phyloP scores from a whole-genome alignment of 1,139 yeast species.

The Komagataea norvegica region DNA sequence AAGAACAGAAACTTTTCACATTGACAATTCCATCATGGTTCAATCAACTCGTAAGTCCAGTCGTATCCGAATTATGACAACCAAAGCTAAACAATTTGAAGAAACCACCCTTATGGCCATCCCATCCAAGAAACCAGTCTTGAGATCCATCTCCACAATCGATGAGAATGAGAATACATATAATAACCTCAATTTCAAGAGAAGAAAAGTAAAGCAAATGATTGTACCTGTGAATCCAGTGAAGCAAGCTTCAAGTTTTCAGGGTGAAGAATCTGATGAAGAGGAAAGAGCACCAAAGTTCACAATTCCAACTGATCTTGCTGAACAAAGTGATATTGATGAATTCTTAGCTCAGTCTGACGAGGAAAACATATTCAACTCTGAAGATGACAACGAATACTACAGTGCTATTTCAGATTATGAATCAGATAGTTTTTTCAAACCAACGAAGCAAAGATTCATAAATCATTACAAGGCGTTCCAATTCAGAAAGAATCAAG shows the following conservation, averaged over 20 bases:
- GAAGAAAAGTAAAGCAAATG: constrained; percentile 19
- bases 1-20: not conserved
- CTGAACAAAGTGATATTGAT: constrained; percentile 11
- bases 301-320: constrained; percentile 7
- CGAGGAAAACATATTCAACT: constrained; percentile 23
- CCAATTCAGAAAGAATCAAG: constrained; percentile 8
- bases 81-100: constrained; percentile 27
- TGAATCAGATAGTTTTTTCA: constrained; percentile 16
- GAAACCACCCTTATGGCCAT: constrained; percentile 12
- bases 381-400: constrained; percentile 25
- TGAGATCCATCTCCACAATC: constrained; percentile 26
- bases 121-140: constrained; percentile 21
- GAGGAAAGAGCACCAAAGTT: constrained; percentile 1
- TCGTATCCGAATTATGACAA: constrained; percentile 21
- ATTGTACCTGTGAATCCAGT: constrained; percentile 3
- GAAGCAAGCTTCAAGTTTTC: not conserved
- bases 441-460: constrained; percentile 5
- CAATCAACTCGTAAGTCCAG: constrained; percentile 26
- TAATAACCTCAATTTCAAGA: constrained; percentile 25
- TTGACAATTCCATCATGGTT: constrained; percentile 2
- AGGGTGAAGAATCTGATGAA: constrained; percentile 9
- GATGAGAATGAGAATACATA: constrained; percentile 27
- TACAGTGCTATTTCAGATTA: constrained; percentile 25
- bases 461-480: constrained; percentile 13
- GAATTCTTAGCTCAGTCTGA: constrained; percentile 18